These are phyloP conservation scores for Roridomyces roridus DNA, from an alignment of 768 basidiomycete species.

Conservation along the genomic window DNA sequence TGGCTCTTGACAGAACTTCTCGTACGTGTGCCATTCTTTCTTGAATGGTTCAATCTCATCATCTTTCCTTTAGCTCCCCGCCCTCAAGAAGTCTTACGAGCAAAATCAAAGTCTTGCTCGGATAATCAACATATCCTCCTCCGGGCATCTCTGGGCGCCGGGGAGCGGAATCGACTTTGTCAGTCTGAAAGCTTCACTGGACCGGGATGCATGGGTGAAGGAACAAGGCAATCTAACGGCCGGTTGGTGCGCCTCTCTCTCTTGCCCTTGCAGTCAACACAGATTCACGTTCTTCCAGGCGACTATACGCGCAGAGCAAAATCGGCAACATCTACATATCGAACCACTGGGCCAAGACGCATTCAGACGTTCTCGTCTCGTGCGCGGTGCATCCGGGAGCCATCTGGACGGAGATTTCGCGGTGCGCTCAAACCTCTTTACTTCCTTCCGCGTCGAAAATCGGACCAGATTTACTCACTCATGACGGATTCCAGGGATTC, in stretches of 20 bases:
- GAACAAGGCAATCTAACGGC: not conserved
- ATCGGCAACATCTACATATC: constrained; percentile 37
- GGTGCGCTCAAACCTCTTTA: not conserved
- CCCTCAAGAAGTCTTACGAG: constrained; percentile 19
- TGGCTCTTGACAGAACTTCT: constrained; percentile 11
- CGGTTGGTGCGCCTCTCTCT: not conserved
- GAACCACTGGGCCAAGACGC: constrained; percentile 31
- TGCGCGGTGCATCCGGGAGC: constrained; percentile 34
- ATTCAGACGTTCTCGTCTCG: constrained; percentile 32
- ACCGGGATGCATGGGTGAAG: not conserved
- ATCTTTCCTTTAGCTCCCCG: constrained; percentile 20
- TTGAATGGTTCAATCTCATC: too few species aligned
- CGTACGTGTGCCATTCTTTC: not conserved
- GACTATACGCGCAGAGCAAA: constrained; percentile 10
- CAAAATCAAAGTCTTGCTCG: constrained; percentile 27
- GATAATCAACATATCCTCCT: constrained; percentile 29
- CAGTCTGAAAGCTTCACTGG: not conserved
- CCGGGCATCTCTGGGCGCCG: not conserved
- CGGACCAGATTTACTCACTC: not conserved
- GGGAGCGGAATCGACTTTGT: not conserved
- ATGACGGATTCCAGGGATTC: not conserved
- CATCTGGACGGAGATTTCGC: constrained; percentile 21
- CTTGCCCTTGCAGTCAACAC: too few species aligned
- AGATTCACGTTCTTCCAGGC: too few species aligned
- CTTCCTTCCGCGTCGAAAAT: too few species aligned